phyloP scores from a whole-genome alignment of 805 yeast species.

The Sugiyamaella americana region DNA sequence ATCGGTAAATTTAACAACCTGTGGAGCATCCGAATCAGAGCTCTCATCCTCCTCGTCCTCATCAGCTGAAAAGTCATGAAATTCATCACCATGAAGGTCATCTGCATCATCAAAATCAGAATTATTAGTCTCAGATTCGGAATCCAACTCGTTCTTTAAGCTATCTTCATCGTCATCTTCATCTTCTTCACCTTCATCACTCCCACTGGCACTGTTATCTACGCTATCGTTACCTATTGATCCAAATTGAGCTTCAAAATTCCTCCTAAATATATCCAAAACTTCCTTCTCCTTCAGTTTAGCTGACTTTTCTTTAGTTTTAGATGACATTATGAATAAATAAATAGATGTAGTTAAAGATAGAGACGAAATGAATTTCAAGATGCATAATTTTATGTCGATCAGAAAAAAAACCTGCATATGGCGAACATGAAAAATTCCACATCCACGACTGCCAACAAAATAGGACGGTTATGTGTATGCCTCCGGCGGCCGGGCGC shows the following conservation, averaged over 20 bases:
- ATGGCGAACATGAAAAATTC: too few species aligned
- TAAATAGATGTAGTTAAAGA: too few species aligned
- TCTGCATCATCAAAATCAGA: constrained; percentile 23
- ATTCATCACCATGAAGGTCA: constrained; percentile 15
- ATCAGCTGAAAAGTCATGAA: background rate
- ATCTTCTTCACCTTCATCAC: constrained; percentile 3
- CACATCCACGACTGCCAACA: too few species aligned
- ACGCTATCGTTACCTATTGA: constrained; percentile 3
- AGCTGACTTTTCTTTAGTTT: too few species aligned
- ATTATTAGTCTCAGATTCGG: constrained; percentile 12
- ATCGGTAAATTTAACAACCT: constrained; percentile 32
- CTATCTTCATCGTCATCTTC: constrained; percentile 4
- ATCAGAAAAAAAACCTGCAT: too few species aligned
- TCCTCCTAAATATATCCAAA: constrained; percentile 20
- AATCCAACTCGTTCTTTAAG: background rate
- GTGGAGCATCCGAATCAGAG: constrained; percentile 22
- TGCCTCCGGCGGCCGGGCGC: too few species aligned
- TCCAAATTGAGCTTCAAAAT: constrained; percentile 34
- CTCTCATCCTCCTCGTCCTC: too few species aligned
- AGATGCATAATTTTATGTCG: too few species aligned
- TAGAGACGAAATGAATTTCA: too few species aligned
- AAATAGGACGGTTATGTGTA: too few species aligned
- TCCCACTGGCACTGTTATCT: constrained; percentile 13
- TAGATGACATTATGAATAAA: too few species aligned
- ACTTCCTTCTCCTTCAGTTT: background rate